These are phyloP conservation scores for Nasturtium officinale DNA, from an alignment of 345 rosid species.

Conservation along the genomic window DNA sequence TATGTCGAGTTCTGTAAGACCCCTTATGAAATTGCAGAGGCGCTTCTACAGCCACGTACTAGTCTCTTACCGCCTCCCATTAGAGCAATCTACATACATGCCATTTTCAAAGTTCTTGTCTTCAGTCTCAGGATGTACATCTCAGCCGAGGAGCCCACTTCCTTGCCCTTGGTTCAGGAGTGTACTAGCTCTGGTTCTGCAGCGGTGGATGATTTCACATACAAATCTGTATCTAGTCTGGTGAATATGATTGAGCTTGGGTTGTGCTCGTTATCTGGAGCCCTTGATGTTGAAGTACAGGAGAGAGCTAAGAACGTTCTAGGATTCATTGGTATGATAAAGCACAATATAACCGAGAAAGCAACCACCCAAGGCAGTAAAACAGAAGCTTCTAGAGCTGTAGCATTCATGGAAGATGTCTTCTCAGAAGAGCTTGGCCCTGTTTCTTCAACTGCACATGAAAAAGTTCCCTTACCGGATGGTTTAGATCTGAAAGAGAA, in stretches of 20 bases:
- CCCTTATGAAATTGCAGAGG: slow-evolving; percentile 78
- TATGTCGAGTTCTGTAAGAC: slow-evolving; percentile 69
- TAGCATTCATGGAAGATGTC: slow-evolving; percentile 58
- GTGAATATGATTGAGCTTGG: slow-evolving; percentile 61
- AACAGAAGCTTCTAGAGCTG: slow-evolving; percentile 47
- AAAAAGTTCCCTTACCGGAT: slow-evolving; percentile 62
- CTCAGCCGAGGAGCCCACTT: slow-evolving; percentile 38
- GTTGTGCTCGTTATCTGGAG: slow-evolving; percentile 53
- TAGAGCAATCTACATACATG: slow-evolving; percentile 72
- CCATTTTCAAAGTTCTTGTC: slow-evolving; percentile 69
- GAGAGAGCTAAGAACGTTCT: slow-evolving; percentile 78
- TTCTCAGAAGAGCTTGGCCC: slow-evolving; percentile 81
- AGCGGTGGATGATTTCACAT: slow-evolving; percentile 41
- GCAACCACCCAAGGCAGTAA: slow-evolving; percentile 32
- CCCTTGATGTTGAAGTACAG: slow-evolving; percentile 75
- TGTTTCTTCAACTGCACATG: slow-evolving; percentile 69
- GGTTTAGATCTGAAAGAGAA: slow-evolving; percentile 69
- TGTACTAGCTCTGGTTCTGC: slow-evolving; percentile 39
- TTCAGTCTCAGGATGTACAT: slow-evolving; percentile 55
- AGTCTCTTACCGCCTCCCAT: slow-evolving; percentile 67
- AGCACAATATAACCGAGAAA: slow-evolving; percentile 50
- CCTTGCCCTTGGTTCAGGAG: slow-evolving; percentile 39
- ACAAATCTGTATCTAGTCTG: slow-evolving; percentile 55
- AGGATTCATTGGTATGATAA: slow-evolving; percentile 65
- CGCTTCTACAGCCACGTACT: slow-evolving; percentile 86